These are phyloP conservation scores for Wickerhamiella kurtzmanii DNA, from an alignment of 805 yeast species.

Conservation along the genomic window DNA sequence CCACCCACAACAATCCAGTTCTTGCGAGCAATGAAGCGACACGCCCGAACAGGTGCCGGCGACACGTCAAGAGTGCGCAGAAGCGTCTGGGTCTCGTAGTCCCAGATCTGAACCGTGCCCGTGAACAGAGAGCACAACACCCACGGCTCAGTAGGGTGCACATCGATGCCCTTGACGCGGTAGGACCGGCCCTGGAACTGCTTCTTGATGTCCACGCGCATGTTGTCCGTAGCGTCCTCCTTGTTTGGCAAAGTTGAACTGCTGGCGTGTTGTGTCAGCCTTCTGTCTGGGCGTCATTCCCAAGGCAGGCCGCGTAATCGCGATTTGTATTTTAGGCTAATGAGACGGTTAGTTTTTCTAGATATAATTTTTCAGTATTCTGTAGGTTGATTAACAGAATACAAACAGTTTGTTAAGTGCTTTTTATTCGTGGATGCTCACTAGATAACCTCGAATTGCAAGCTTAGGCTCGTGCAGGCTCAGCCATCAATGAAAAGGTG, in stretches of 20 bases:
- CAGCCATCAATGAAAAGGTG: neutral
- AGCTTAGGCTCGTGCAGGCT: neutral
- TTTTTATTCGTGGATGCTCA: too few species aligned
- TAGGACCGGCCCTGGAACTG: constrained; percentile 84
- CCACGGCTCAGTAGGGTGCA: constrained; percentile 98
- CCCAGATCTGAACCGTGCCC: constrained; percentile 86
- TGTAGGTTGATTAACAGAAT: too few species aligned
- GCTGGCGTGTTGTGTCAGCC: neutral
- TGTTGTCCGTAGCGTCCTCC: constrained; percentile 12
- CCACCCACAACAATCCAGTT: constrained; percentile 95
- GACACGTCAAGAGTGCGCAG: constrained; percentile 88
- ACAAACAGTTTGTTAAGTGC: too few species aligned
- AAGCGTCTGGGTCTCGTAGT: constrained; percentile 70
- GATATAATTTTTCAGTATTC: too few species aligned
- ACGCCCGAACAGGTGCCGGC: constrained; percentile 93
- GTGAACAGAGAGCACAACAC: constrained; percentile 79
- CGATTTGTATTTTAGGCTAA: too few species aligned
- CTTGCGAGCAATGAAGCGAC: constrained; percentile 87
- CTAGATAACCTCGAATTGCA: too few species aligned
- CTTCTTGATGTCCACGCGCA: constrained; percentile 50
- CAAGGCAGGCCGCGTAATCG: too few species aligned
- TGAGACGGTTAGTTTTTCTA: too few species aligned
- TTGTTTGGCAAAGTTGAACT: neutral
- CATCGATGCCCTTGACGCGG: constrained; percentile 94
- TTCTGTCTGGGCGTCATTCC: too few species aligned